These are phyloP conservation scores for Paramecium biaurelia DNA, from an alignment of 73 alveolate genomes.

Conservation along the genomic window DNA sequence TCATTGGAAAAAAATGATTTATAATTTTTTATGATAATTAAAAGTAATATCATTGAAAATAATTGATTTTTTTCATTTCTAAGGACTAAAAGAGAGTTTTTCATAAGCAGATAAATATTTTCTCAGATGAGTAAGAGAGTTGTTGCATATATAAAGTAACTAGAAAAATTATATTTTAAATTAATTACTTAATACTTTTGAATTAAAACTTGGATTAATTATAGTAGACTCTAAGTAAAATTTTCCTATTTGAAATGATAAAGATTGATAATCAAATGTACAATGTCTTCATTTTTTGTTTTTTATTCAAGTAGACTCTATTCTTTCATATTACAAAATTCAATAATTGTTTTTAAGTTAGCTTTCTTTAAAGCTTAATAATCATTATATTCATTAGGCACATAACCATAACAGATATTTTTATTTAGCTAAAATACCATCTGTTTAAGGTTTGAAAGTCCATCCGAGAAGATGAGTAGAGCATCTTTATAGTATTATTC, in stretches of 20 bases:
- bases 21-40: not conserved
- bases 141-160: not conserved
- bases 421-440: not conserved
- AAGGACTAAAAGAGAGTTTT: not conserved
- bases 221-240: not conserved
- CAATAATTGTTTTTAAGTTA: not conserved
- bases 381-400: not conserved
- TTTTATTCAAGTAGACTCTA: not conserved
- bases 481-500: not conserved
- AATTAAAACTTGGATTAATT: not conserved
- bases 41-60: not conserved
- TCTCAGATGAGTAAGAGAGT: not conserved
- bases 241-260: not conserved
- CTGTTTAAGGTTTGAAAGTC: not conserved
- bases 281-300: not conserved
- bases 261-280: not conserved
- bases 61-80: not conserved
- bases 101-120: not conserved
- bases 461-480: not conserved
- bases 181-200: not conserved
- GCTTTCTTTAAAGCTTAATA: not conserved
- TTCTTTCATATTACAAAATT: not conserved
- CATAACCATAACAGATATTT: not conserved
- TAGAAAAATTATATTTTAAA: not conserved
- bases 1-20: not conserved